Percentiles rank a stretch among this genome's conserved stretches.
Evolutionary conservation across 2,329 filamentous ascomycete genomes (phyloP).

Genomic region (Claviceps quebecensis): DNA sequence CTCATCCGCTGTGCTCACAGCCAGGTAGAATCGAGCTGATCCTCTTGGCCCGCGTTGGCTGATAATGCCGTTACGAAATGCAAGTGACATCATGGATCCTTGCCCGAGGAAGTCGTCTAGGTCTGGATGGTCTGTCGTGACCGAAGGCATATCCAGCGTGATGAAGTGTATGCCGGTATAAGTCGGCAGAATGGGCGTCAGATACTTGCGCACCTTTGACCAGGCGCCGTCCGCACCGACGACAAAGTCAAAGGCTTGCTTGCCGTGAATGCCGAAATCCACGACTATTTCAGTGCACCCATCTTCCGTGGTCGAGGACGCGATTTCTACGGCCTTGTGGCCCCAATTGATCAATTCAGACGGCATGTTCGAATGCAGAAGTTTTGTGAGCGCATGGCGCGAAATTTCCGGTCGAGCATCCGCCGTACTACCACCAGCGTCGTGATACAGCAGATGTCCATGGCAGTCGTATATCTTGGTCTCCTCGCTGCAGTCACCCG

Average conservation of each 20-base stretch:
- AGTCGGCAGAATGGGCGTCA: not conserved
- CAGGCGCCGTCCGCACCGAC: slow-evolving; percentile 9
- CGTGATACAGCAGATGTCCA: slow-evolving; percentile 12
- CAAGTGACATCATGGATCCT: not conserved
- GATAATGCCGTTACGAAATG: not conserved
- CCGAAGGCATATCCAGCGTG: not conserved
- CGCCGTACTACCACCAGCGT: not conserved
- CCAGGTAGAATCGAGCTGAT: not conserved
- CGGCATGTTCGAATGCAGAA: not conserved
- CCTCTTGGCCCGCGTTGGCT: not conserved
- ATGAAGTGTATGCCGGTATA: not conserved
- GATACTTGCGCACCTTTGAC: not conserved
- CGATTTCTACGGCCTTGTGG: not conserved
- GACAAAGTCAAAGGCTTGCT: slow-evolving; percentile 7
- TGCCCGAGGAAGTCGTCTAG: not conserved
- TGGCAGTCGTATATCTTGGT: slow-evolving; percentile 12
- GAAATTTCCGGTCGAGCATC: not conserved
- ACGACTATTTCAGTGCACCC: slow-evolving; percentile 7
- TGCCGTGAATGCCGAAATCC: slow-evolving; percentile 11
- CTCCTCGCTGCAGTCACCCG: slow-evolving; percentile 14
- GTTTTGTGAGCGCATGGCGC: not conserved
- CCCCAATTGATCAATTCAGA: not conserved
- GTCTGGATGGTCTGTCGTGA: not conserved
- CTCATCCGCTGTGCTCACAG: not conserved
- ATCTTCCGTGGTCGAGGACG: slow-evolving; percentile 10